Conservation (phyloP, 768 basidiomycete genomes). For the Phlegmacium glaucopus region DNA sequence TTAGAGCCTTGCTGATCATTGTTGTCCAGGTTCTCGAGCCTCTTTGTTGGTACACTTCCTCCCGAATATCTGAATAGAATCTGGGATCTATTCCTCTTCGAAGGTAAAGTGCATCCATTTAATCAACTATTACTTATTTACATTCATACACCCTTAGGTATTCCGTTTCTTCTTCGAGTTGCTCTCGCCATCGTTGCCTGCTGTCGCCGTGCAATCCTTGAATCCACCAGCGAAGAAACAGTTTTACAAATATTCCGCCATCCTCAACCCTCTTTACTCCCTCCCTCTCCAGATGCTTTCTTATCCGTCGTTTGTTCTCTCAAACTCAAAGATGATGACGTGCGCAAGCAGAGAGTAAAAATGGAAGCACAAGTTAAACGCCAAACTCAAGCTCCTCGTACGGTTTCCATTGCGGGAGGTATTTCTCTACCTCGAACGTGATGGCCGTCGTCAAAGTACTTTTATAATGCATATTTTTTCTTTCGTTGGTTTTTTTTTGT, state of each 20-base stretch:
- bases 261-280: slow-evolving; percentile 52
- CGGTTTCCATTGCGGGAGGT: slow-evolving; percentile 14
- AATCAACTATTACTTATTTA: background rate
- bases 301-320: slow-evolving; percentile 57
- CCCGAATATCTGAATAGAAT: slow-evolving; percentile 63
- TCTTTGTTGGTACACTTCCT: slow-evolving; percentile 70
- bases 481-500: no score
- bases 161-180: slow-evolving; percentile 72
- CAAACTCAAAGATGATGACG: slow-evolving; percentile 77
- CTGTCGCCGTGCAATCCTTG: slow-evolving; percentile 57
- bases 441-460: no score
- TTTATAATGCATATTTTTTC: no score
- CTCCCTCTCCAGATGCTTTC: slow-evolving; percentile 58
- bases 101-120: slow-evolving; percentile 45
- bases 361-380: slow-evolving; percentile 72
- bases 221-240: slow-evolving; percentile 42
- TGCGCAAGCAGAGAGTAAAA: slow-evolving; percentile 71
- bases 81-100: slow-evolving; percentile 82
- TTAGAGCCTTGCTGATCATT: background rate
- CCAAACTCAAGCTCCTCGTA: slow-evolving; percentile 42
- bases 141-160: slow-evolving; percentile 39
- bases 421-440: slow-evolving; percentile 25
- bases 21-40: slow-evolving; percentile 58
- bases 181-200: slow-evolving; percentile 62
- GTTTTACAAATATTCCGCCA: slow-evolving; percentile 45